phyloP scores from a whole-genome alignment of 1,139 yeast genomes.

The Saccharomyces hybrid region DNA sequence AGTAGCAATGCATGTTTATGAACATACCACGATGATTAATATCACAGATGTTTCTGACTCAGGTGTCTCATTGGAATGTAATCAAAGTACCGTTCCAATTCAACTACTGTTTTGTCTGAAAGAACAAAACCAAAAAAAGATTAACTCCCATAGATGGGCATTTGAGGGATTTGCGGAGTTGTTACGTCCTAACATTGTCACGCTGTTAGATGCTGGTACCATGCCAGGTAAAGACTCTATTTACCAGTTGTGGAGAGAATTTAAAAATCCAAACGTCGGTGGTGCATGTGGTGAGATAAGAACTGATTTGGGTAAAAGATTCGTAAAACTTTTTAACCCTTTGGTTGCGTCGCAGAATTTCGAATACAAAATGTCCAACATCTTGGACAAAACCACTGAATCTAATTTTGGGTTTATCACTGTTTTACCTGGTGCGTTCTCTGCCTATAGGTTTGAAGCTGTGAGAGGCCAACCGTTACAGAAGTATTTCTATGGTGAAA shows the following conservation, averaged over 20 bases:
- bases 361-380: slow-evolving; percentile 87
- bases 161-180: slow-evolving; percentile 87
- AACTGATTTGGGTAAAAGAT: slow-evolving; percentile 74
- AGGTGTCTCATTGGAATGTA: slow-evolving; percentile 46
- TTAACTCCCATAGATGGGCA: slow-evolving; percentile 94
- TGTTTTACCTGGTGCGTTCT: slow-evolving; percentile 88
- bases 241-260: slow-evolving; percentile 84
- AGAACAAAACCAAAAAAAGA: slow-evolving; percentile 83
- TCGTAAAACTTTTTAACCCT: slow-evolving; percentile 66
- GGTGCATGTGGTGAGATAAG: slow-evolving; percentile 94
- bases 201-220: slow-evolving; percentile 89
- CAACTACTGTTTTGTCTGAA: slow-evolving; percentile 83
- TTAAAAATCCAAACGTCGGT: slow-evolving; percentile 76
- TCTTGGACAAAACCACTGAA: slow-evolving; percentile 84
- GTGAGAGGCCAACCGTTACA: slow-evolving; percentile 76
- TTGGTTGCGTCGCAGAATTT: slow-evolving; percentile 88
- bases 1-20: slow-evolving; percentile 87
- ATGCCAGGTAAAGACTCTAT: slow-evolving; percentile 81
- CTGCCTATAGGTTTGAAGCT: slow-evolving; percentile 80
- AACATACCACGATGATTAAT: slow-evolving; percentile 64
- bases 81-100: slow-evolving; percentile 64
- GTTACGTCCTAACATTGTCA: slow-evolving; percentile 77
- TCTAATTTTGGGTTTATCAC: slow-evolving; percentile 82
- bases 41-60: slow-evolving; percentile 61
- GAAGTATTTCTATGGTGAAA: slow-evolving; percentile 90